Evolutionary conservation across 371 early-diverging fungal genomes (phyloP), one percentile per base, ranked within the genome.

Genomic region (Apophysomyces trapeziformis): DNA sequence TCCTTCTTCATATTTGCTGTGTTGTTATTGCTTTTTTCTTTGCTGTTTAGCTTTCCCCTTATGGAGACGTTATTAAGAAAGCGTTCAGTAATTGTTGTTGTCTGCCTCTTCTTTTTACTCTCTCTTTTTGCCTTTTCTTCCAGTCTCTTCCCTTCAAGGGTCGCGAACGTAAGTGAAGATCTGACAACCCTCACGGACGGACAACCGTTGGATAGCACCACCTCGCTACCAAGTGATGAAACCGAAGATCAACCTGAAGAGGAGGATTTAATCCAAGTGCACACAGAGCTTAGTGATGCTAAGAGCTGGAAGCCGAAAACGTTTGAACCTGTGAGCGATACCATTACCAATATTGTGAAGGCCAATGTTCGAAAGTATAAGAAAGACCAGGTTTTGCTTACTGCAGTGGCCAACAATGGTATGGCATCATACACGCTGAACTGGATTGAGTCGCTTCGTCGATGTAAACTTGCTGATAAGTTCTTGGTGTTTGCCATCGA

Each of bases 401-500:
- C 71, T 12, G 75, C 78, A 6, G 78, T 79, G 35, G 78, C 68
- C 32, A 78, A 75, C 38, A 58, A 54, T 36, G 78, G 78, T 36
- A 78, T 78, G 78, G 61, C 72, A 7, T 73, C 74, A 12, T 75
- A 75, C 50, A 75, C 75, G 1, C 58, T 78, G 14, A 78, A 78
- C 63, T 78, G 78, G 78, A 72, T 75, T n/a, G 73, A 78, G 46
- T 78, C 78, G 1, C 64, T 78, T n/a, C 45, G 58, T 18, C 67
- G 65, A 6, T 68, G 71, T 3, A 54, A 68, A 11, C 64, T 66
- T 44, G 71, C 60, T 4, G 65, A 50, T 36, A 69, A 66, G 37
- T 78, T 64, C 36, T 58, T 78, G 18, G 71, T 78, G 3, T 78
- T 78, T 61, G 72, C 75, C 32, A 76, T 79, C 65, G 79, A 79